phyloP scores from a whole-genome alignment of 2,329 filamentous ascomycete genomes.

The Pestalotiopsis sp. region DNA sequence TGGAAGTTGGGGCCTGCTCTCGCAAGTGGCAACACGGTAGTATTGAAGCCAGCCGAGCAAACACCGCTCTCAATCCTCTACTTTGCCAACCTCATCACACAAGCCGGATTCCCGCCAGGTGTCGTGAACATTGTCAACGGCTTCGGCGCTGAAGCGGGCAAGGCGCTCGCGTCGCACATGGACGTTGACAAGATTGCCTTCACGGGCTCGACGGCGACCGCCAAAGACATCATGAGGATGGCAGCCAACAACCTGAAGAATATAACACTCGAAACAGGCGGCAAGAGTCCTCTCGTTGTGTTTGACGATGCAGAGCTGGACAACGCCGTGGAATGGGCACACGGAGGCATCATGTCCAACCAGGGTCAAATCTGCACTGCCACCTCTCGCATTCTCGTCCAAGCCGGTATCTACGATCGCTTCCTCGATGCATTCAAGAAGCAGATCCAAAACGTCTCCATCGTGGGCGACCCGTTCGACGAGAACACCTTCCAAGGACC shows the following conservation, averaged over 20 bases:
- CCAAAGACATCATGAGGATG: conserved; percentile 74
- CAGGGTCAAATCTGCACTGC: conserved; percentile 69
- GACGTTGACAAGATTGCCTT: conserved; percentile 79
- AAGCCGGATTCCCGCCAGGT: conserved; percentile 77
- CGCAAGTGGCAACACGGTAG: conserved; percentile 64
- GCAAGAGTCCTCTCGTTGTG: conserved; percentile 66
- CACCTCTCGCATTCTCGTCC: conserved; percentile 65
- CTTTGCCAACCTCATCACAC: conserved; percentile 66
- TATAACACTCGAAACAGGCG: conserved; percentile 67
- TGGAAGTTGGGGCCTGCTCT: conserved; percentile 80
- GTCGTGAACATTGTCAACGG: conserved; percentile 79
- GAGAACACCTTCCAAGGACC: conserved; percentile 74
- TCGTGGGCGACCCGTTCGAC: conserved; percentile 70
- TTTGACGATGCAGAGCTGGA: conserved; percentile 68
- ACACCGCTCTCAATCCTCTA: conserved; percentile 67
- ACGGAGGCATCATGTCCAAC: conserved; percentile 58
- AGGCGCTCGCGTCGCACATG: conserved; percentile 67
- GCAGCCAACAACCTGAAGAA: conserved; percentile 67
- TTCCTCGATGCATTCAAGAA: conserved; percentile 67
- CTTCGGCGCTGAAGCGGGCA: conserved; percentile 67
- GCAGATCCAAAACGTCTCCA: conserved; percentile 55
- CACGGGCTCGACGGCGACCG: conserved; percentile 74
- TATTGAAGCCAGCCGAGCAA: conserved; percentile 69
- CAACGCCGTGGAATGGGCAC: conserved; percentile 64
- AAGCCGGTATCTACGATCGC: conserved; percentile 60